These are phyloP conservation scores for Spergularia bocconei DNA, from an alignment of 148 eudicot species.

Conservation along the genomic window DNA sequence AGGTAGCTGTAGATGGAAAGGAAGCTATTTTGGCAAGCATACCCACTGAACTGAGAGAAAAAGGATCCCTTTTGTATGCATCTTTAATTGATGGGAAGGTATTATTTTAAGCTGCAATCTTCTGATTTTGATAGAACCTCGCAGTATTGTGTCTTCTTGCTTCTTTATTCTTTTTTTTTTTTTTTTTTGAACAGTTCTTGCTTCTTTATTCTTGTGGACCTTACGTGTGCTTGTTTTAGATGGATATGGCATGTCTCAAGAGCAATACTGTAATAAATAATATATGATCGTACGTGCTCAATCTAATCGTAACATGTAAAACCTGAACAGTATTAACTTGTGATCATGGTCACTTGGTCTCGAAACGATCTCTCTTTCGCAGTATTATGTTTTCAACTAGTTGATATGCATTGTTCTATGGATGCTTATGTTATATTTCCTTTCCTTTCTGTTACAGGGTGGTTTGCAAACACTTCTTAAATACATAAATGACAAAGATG, in stretches of 20 bases:
- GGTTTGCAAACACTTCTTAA: slow-evolving; percentile 71
- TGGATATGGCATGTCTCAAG: not conserved
- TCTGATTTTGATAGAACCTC: not conserved
- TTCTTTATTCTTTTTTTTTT: not conserved
- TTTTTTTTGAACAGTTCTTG: too few relatives aligned
- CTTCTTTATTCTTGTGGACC: not conserved
- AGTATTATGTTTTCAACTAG: slow-evolving; percentile 2
- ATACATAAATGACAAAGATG: slow-evolving; percentile 68
- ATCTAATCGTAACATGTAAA: not conserved
- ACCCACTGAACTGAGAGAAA: slow-evolving; percentile 68
- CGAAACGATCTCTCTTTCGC: slow-evolving; percentile 2
- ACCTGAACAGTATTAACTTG: not conserved
- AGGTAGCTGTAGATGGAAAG: slow-evolving; percentile 91
- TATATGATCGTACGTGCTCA: not conserved
- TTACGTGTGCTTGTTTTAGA: not conserved
- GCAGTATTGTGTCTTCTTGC: not conserved
- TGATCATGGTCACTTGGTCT: not conserved
- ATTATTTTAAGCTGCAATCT: slow-evolving; percentile 15
- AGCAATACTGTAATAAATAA: not conserved
- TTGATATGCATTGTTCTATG: not conserved
- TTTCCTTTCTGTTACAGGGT: slow-evolving; percentile 40
- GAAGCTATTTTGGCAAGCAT: slow-evolving; percentile 70
- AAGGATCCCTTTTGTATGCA: slow-evolving; percentile 59
- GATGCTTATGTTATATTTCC: not conserved
- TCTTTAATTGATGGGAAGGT: slow-evolving; percentile 92